Evolutionary conservation across 2,329 filamentous ascomycete genomes (phyloP).

Genomic region (Colletotrichum graminicola): DNA sequence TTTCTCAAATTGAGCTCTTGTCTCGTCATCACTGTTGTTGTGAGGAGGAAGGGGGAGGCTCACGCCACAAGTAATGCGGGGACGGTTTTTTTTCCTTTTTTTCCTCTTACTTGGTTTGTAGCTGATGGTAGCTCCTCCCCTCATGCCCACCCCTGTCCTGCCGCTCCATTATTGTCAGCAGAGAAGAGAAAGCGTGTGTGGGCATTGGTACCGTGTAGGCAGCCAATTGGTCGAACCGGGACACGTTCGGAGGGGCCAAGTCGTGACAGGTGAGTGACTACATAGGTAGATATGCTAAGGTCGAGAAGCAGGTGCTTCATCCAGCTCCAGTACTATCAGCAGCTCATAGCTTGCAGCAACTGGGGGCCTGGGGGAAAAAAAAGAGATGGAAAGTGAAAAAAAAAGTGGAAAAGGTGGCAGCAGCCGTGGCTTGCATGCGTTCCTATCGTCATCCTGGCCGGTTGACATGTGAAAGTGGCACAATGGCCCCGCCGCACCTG

Average conservation of each 20-base stretch:
- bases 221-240: background rate
- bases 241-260: constrained; percentile 8
- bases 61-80: constrained; percentile 23
- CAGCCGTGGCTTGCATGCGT: constrained; percentile 30
- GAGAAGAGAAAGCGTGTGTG: background rate
- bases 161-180: background rate
- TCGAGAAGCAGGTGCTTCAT: background rate
- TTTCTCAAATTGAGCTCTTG: background rate
- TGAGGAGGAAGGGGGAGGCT: background rate
- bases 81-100: background rate
- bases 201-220: constrained; percentile 1
- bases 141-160: background rate
- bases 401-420: background rate
- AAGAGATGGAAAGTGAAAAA: background rate
- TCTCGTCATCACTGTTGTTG: background rate
- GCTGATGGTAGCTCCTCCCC: constrained; percentile 9
- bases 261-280: constrained; percentile 1
- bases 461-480: constrained; percentile 40
- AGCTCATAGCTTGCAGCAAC: constrained; percentile 12
- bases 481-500: constrained; percentile 22
- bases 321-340: background rate
- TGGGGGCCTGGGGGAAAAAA: background rate
- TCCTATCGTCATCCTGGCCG: constrained; percentile 30
- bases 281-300: background rate
- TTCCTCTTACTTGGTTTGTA: too few relatives aligned